Conservation (phyloP, 176 grass and related monocot genomes). For the Pontederia paniculata region DNA sequence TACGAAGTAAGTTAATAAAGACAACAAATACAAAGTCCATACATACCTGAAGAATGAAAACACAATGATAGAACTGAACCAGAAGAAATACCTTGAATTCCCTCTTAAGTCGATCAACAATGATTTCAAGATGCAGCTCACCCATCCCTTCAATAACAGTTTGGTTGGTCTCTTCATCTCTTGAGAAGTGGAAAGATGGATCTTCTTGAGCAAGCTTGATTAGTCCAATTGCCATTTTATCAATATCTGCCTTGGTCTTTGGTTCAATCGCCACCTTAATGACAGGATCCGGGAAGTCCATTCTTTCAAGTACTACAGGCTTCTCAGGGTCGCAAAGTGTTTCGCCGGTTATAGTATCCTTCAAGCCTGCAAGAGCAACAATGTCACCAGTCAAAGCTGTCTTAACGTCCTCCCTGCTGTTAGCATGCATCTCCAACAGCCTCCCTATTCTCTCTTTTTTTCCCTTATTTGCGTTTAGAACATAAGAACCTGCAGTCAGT, state of each 20-base stretch:
- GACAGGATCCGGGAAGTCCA: constrained; percentile 98
- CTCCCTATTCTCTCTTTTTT: constrained; percentile 94
- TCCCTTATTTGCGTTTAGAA: constrained; percentile 93
- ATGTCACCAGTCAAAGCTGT: constrained; percentile 77
- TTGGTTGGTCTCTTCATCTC: constrained; percentile 96
- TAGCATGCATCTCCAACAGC: constrained; percentile 96
- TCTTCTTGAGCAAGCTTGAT: constrained; percentile 96
- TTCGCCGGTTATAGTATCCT: constrained; percentile 94
- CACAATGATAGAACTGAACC: not conserved
- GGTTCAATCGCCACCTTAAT: constrained; percentile 99
- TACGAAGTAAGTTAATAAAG: constrained; percentile 1
- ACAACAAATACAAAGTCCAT: too few relatives aligned
- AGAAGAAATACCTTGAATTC: constrained; percentile 71
- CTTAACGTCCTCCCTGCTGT: constrained; percentile 90
- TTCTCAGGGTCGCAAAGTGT: constrained; percentile 76
- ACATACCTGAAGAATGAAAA: too few relatives aligned
- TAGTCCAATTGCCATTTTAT: constrained; percentile 88
- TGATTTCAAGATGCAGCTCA: constrained; percentile 96
- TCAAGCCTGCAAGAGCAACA: constrained; percentile 87
- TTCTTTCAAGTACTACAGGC: constrained; percentile 81
- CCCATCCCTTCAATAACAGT: constrained; percentile 99
- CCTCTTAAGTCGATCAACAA: constrained; percentile 82
- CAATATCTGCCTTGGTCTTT: constrained; percentile 92
- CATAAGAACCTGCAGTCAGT: constrained; percentile 69
- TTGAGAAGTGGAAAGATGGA: constrained; percentile 97